Conservation (phyloP, 306 rosid genomes). For the Vigna angularis region DNA sequence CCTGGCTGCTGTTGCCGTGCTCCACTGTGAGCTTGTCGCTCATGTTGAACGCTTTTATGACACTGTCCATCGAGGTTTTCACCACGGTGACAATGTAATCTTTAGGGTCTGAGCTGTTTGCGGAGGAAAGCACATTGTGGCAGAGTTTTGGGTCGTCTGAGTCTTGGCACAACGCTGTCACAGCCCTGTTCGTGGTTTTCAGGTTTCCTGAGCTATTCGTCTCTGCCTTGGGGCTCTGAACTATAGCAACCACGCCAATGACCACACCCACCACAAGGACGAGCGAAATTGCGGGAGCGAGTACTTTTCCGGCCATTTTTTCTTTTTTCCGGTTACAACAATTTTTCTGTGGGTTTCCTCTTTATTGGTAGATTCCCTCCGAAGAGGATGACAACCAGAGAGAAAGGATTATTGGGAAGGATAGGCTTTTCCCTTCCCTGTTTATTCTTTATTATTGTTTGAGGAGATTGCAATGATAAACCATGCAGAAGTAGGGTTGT, state of each 20-base stretch:
- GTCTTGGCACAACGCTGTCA: slow-evolving; percentile 40
- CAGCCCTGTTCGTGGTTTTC: slow-evolving; percentile 42
- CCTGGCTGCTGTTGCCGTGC: neutral
- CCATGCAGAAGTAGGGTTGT: neutral
- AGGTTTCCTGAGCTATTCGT: neutral
- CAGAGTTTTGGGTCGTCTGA: slow-evolving; percentile 52
- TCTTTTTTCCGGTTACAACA: neutral
- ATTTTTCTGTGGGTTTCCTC: neutral
- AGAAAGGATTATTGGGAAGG: neutral
- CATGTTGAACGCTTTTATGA: slow-evolving; percentile 56
- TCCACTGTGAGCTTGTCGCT: slow-evolving; percentile 46
- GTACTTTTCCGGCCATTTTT: slow-evolving; percentile 43
- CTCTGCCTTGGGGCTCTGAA: neutral
- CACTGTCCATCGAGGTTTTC: slow-evolving; percentile 42
- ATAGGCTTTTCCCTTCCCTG: neutral
- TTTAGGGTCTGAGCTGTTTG: slow-evolving; percentile 43
- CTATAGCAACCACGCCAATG: slow-evolving; percentile 35
- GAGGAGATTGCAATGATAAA: slow-evolving; percentile 17
- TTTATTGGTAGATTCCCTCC: slow-evolving; percentile 6
- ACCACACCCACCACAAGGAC: slow-evolving; percentile 64
- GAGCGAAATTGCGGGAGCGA: slow-evolving; percentile 47
- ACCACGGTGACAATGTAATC: slow-evolving; percentile 49
- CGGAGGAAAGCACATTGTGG: slow-evolving; percentile 31
- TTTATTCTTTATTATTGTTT: neutral
- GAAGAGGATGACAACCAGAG: neutral